Evolutionary conservation across 2,329 filamentous ascomycete species (phyloP).

Genomic region (Venturia carpophila): DNA sequence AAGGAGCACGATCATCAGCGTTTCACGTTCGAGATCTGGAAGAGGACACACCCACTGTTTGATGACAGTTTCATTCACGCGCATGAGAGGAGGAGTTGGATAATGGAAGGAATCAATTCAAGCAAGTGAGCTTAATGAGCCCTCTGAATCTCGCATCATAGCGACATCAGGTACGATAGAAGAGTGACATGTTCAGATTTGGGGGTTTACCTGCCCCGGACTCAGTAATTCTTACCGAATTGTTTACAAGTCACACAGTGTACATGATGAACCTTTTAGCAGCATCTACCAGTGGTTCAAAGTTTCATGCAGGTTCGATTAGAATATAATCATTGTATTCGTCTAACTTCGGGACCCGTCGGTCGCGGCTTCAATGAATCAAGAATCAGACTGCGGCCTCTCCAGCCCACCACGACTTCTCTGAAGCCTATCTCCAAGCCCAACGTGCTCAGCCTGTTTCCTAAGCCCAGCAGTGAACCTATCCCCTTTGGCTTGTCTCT

Average conservation of each 20-base stretch:
- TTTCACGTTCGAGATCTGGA: background rate
- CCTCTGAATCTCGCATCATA: too few relatives aligned
- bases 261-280: too few relatives aligned
- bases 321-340: too few relatives aligned
- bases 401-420: slow-evolving; percentile 15
- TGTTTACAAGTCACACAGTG: too few relatives aligned
- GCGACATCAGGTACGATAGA: too few relatives aligned
- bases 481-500: slow-evolving; percentile 10
- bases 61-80: background rate
- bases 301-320: background rate
- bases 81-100: background rate
- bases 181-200: too few relatives aligned
- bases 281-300: background rate
- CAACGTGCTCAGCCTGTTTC: slow-evolving; percentile 15
- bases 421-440: slow-evolving; percentile 14
- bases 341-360: background rate
- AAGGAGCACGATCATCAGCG: too few relatives aligned
- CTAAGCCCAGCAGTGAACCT: slow-evolving; percentile 10
- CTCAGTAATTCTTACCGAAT: too few relatives aligned
- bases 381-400: slow-evolving; percentile 3
- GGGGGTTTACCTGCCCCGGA: too few relatives aligned
- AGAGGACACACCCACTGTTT: background rate
- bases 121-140: too few relatives aligned
- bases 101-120: background rate
- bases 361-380: background rate